Evolutionary conservation across 2,329 filamentous ascomycete species (phyloP), one percentile per base, ranked within the genome.

Genomic region (Exophiala phaeomuriformis): DNA sequence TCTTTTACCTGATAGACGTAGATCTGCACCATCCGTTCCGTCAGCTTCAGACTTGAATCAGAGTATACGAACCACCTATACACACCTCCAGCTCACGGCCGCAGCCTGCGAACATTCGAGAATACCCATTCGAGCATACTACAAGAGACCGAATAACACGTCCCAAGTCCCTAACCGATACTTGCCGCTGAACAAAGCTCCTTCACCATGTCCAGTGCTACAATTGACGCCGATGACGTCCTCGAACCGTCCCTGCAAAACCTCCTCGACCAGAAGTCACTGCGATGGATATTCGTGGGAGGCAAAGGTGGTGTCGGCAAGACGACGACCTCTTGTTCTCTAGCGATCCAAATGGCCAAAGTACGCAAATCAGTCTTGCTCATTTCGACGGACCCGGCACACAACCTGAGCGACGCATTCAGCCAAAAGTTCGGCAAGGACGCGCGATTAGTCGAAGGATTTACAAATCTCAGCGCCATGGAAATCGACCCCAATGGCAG

Each of bases 361-460:
- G 89, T 90, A 65, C 89, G 93, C 73, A 91, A 91, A 73, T 95
- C 88, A 58, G 93, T 98, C 57, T 83, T 98, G 54, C 85, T 98
- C 70, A 98, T 98, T 75, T 96, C 90, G 37, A 98, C 93, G 65
- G 93, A 98, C 72, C 93, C 93, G 49, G 93, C 93, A 49, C 93
- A 98, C 80, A 98, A 98, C 75, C 80, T 98, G 60, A 93, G 87
- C 64, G 93, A 98, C 75, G 93, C 93, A 57, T 98, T 98, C 73
- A 89, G 88, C 63, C 91, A 98, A 73, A 98, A 98, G 75, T 98
- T 98, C 67, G 93, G 93, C 76, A 98, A 98, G 78, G 93, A 98
- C 72, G 93, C 93, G 50, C 84, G 90, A 59, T 82, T 95, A 37
- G 80, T 98, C 61, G 85, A 95, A 64, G 93, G 93, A 63, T 96